phyloP scores from a whole-genome alignment of 352 stramenopile species.

The Phytophthora brassicae region DNA sequence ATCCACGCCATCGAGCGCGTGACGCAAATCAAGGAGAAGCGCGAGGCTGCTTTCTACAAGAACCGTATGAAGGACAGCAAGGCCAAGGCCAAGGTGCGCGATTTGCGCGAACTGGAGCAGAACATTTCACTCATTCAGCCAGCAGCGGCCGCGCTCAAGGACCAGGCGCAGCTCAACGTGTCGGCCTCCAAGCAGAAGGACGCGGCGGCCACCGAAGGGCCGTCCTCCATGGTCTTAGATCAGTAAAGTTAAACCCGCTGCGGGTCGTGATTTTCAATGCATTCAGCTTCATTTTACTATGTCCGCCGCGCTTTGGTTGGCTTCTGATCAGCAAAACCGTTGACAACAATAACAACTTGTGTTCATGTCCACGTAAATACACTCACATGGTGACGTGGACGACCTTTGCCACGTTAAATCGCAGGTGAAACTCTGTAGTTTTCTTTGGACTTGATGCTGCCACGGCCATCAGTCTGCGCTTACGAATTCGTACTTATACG shows the following conservation, averaged over 20 bases:
- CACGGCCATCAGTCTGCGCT: conserved; percentile 22
- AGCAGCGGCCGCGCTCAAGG: conserved; percentile 67
- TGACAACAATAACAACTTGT: not conserved
- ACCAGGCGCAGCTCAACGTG: conserved; percentile 76
- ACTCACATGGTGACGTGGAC: not conserved
- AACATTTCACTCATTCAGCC: conserved; percentile 88
- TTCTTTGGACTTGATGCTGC: too few relatives aligned
- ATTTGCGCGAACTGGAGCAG: conserved; percentile 82
- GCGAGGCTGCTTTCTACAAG: conserved; percentile 97
- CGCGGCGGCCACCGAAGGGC: conserved; percentile 47
- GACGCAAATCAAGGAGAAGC: conserved; percentile 95
- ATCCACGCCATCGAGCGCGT: conserved; percentile 98
- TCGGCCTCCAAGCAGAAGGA: conserved; percentile 63
- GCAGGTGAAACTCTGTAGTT: too few relatives aligned
- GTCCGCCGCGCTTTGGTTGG: not conserved
- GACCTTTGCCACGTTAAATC: not conserved
- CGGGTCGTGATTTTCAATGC: conserved; percentile 37
- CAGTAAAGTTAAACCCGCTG: conserved; percentile 61
- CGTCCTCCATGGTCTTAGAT: conserved; percentile 86
- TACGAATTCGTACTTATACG: conserved; percentile 20
- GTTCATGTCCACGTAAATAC: not conserved
- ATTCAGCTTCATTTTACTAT: conserved; percentile 32
- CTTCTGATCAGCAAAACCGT: not conserved
- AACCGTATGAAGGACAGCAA: conserved; percentile 94
- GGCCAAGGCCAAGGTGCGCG: conserved; percentile 74